phyloP scores from a whole-genome alignment of 331 rosid species.

The Prunus yedoensis region DNA sequence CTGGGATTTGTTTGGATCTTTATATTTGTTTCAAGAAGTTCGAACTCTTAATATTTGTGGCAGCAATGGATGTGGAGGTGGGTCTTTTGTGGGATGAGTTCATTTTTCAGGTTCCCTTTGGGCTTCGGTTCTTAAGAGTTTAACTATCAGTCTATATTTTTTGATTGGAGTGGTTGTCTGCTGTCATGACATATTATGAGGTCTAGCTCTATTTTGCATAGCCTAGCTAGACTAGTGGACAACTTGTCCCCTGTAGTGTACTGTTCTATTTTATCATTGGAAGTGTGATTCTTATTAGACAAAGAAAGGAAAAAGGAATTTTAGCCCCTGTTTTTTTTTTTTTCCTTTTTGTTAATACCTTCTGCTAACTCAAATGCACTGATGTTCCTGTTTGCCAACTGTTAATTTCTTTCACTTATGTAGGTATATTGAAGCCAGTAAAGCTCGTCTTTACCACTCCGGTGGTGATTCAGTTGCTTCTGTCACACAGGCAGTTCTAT shows the following conservation, averaged over 20 bases:
- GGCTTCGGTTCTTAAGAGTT: neutral
- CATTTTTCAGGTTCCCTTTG: neutral
- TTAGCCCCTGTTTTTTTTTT: neutral
- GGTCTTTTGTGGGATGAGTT: neutral
- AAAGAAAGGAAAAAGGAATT: neutral
- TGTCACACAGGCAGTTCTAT: conserved; percentile 76
- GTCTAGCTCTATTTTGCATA: neutral
- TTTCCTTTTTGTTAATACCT: neutral
- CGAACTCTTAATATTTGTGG: neutral
- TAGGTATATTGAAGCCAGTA: conserved; percentile 97
- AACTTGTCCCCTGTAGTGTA: neutral
- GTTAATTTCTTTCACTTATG: neutral
- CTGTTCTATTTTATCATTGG: neutral
- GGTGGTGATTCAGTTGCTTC: conserved; percentile 51
- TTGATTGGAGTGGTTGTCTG: neutral
- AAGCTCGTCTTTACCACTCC: conserved; percentile 70
- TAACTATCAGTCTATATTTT: neutral
- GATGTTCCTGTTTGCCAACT: neutral
- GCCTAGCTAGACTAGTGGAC: neutral
- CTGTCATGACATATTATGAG: neutral
- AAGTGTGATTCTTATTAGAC: neutral
- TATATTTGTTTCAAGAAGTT: neutral
- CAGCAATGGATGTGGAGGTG: neutral
- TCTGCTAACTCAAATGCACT: neutral
- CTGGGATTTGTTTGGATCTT: neutral